Evolutionary conservation across 768 basidiomycete species (phyloP), one percentile per base, ranked within the genome.

Genomic region (Hypholoma sublateritium): DNA sequence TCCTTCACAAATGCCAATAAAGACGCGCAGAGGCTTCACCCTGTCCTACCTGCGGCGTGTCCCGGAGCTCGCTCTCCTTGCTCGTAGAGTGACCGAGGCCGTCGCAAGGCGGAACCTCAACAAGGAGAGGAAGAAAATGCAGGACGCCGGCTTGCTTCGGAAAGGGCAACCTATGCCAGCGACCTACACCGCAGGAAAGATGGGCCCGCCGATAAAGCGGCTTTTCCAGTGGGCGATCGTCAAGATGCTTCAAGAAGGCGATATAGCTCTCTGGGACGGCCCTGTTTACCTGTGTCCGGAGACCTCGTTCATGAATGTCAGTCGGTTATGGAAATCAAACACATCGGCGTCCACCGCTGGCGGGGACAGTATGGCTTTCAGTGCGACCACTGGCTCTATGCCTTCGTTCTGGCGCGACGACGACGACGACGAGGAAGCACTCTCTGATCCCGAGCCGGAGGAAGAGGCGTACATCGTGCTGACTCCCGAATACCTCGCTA

Each of bases 11-110:
- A 8, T 24, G 14, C n/a, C 37, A 41, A 22, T 42, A 25, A 19
- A 44, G 13, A 6, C 55, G 16, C 44, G 48, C 36, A 68, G 70
- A 35, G 88, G 88, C 1, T 90, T 87, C 66, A 86, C 89, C 0
- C 69, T 91, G 6, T 89, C 89, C 0, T 85, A 91, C 63, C 77
- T 93, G 2, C 83, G 89, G 6, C 87, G 90, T 45, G 87, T 92
- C 0, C 88, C 89, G 8, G 90, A 89, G 61, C 76, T 93, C 3
- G 74, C 80, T 0, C 74, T 82, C 12, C 75, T 93, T 54, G 89
- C 89, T 4, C 72, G 76, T 21, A 77, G 86, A 9, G 85, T 92
- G 1, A 85, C 87, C 11, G 74, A 80, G 42, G 83, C 85, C 1
- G 88, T 88, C 50, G 71, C 71, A 3, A 81, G 80, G 59, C 78